These are phyloP conservation scores for Termitomyces sp. DNA, from an alignment of 768 basidiomycete species.

Conservation along the genomic window DNA sequence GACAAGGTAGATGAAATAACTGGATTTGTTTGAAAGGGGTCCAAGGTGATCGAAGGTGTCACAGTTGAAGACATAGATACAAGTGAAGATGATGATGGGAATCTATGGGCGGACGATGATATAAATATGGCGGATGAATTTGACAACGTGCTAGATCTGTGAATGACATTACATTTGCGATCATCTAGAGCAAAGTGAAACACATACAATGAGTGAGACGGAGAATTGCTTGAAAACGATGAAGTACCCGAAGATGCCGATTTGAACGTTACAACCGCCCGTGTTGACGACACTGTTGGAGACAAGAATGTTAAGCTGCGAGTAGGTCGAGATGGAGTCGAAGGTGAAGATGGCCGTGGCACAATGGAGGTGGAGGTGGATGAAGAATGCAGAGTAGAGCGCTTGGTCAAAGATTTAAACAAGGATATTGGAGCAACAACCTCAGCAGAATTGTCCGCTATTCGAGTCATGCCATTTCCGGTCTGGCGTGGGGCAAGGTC, in stretches of 20 bases:
- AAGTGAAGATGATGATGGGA: neutral
- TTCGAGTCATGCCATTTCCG: neutral
- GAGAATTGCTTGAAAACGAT: neutral
- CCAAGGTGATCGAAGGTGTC: neutral
- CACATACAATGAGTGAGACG: neutral
- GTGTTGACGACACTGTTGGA: neutral
- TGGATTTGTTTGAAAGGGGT: slow-evolving; percentile 6
- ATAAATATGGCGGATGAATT: neutral
- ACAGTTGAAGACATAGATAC: neutral
- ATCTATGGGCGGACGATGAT: neutral
- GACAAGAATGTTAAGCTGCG: neutral
- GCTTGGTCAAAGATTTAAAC: neutral
- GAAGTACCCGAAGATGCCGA: neutral
- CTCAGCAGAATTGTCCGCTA: neutral
- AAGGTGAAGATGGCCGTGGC: neutral
- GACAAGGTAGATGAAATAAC: neutral
- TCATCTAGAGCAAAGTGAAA: neutral
- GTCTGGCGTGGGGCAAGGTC: slow-evolving; percentile 6
- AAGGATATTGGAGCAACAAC: neutral
- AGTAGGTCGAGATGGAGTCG: neutral
- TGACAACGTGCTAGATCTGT: slow-evolving; percentile 1
- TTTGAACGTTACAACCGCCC: neutral
- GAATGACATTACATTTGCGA: neutral
- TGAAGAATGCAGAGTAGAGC: neutral
- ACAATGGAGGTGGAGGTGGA: neutral